These are phyloP conservation scores for Chionographis japonica DNA, from an alignment of 106 monocot genomes.

Conservation along the genomic window DNA sequence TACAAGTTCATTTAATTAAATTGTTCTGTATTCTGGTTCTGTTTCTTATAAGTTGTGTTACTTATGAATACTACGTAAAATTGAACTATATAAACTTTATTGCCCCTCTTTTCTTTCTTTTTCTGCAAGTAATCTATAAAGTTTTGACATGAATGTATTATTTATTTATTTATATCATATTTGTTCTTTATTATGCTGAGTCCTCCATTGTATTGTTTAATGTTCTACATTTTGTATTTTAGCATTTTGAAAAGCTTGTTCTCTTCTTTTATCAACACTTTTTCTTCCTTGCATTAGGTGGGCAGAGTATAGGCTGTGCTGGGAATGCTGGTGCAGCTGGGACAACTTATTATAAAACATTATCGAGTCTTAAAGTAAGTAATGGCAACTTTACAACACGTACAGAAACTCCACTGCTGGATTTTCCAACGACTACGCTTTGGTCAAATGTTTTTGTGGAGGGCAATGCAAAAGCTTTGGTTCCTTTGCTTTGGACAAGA, in stretches of 20 bases:
- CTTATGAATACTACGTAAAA: too few species aligned
- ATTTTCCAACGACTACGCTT: slow-evolving; percentile 63
- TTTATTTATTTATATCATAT: too few species aligned
- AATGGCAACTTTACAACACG: slow-evolving; percentile 77
- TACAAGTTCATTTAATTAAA: too few species aligned
- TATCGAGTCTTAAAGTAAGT: slow-evolving; percentile 80
- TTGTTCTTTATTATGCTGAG: too few species aligned
- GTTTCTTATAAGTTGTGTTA: too few species aligned
- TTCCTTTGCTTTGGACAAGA: slow-evolving; percentile 93
- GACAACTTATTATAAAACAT: slow-evolving; percentile 67
- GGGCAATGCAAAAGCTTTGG: slow-evolving; percentile 73
- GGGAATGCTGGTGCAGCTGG: slow-evolving; percentile 92
- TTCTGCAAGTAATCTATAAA: too few species aligned
- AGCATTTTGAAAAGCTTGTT: too few species aligned
- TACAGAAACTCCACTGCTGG: slow-evolving; percentile 91
- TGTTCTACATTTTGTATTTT: too few species aligned
- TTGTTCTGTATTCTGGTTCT: too few species aligned
- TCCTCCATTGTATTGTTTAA: neutral
- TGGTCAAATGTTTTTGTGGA: slow-evolving; percentile 96
- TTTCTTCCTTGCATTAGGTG: slow-evolving; percentile 45
- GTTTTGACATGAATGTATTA: too few species aligned
- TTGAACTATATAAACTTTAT: too few species aligned
- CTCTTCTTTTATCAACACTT: neutral
- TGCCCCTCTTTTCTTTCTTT: too few species aligned
- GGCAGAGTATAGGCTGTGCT: slow-evolving; percentile 75